Evolutionary conservation across 2,329 filamentous ascomycete species (phyloP).

Genomic region (Bisporella sp.): DNA sequence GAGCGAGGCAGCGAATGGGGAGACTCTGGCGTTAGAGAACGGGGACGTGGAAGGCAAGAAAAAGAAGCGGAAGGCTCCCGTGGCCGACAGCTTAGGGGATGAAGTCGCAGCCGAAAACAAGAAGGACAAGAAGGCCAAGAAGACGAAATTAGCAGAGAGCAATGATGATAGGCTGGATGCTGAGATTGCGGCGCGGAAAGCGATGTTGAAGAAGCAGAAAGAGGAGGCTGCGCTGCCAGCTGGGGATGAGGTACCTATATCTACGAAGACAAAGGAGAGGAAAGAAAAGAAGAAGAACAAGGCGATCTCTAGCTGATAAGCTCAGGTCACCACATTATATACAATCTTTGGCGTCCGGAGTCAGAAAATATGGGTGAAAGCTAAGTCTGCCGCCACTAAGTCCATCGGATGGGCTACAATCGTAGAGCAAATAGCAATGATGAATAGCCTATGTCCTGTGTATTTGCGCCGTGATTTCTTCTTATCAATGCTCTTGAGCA

Average conservation of each 20-base stretch:
- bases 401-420: too few species aligned
- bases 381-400: too few species aligned
- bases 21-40: not conserved
- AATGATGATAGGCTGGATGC: slow-evolving; percentile 28
- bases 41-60: not conserved
- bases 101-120: slow-evolving; percentile 23
- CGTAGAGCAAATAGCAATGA: too few species aligned
- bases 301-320: not conserved
- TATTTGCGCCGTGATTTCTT: too few species aligned
- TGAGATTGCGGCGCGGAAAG: slow-evolving; percentile 29
- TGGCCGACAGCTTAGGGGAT: slow-evolving; percentile 14
- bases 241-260: slow-evolving; percentile 20
- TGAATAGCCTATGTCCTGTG: too few species aligned
- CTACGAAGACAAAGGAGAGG: slow-evolving; percentile 15
- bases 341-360: too few species aligned
- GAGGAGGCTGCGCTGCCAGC: slow-evolving; percentile 22
- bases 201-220: slow-evolving; percentile 31
- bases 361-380: too few species aligned
- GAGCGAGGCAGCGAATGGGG: not conserved
- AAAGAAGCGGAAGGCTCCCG: slow-evolving; percentile 19
- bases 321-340: not conserved
- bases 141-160: slow-evolving; percentile 23
- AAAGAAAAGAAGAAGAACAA: slow-evolving; percentile 23
- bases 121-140: slow-evolving; percentile 31
- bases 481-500: too few species aligned